These are phyloP conservation scores for Fragilariopsis cylindrus DNA, from an alignment of 108 stramenopile species.

Conservation along the genomic window DNA sequence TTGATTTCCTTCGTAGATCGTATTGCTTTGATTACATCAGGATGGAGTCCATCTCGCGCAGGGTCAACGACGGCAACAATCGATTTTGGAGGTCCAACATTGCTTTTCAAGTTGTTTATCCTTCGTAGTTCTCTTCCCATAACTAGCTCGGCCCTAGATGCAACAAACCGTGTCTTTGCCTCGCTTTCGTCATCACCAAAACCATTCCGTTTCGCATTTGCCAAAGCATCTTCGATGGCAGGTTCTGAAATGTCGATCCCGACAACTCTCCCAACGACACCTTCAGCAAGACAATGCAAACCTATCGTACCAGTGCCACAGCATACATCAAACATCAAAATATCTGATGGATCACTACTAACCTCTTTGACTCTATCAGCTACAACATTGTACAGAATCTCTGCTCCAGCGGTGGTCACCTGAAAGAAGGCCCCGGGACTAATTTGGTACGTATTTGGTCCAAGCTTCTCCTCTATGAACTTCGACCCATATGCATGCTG, in stretches of 20 bases:
- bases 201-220: constrained; percentile 74
- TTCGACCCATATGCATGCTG: constrained; percentile 75
- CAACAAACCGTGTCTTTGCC: constrained; percentile 56
- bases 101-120: constrained; percentile 16
- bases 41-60: constrained; percentile 89
- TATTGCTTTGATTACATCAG: constrained; percentile 70
- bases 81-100: constrained; percentile 3
- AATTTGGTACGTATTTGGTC: constrained; percentile 86
- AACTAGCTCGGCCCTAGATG: constrained; percentile 73
- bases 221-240: constrained; percentile 86
- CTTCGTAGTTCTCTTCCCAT: constrained; percentile 51
- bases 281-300: constrained; percentile 73
- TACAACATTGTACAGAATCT: constrained; percentile 80
- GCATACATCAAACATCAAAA: constrained; percentile 88
- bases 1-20: constrained; percentile 66
- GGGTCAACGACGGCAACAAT: constrained; percentile 93
- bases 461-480: constrained; percentile 66
- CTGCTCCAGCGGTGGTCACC: constrained; percentile 87
- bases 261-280: constrained; percentile 68
- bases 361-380: constrained; percentile 71
- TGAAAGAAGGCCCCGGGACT: constrained; percentile 95
- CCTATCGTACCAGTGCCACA: constrained; percentile 97
- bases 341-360: constrained; percentile 28
- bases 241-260: constrained; percentile 87
- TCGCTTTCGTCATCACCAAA: constrained; percentile 20